phyloP scores from a whole-genome alignment of 1,139 yeast genomes.

The Geotrichum reessii region DNA sequence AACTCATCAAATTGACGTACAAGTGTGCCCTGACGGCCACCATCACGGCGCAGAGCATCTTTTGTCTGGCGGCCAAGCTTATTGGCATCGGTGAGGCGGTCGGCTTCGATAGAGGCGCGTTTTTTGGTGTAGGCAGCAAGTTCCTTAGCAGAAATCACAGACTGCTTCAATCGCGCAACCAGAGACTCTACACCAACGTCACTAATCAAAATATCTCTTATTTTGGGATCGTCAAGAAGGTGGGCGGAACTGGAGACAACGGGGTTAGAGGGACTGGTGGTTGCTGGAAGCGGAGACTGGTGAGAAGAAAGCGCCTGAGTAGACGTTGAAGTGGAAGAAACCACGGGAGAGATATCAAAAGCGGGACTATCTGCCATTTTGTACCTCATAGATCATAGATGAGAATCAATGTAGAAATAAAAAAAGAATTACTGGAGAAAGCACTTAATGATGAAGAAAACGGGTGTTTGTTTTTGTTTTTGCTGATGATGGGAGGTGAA shows the following conservation, averaged over 20 bases:
- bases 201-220: conserved; percentile 47
- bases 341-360: background rate
- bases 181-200: conserved; percentile 60
- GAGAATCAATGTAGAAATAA: too few species aligned
- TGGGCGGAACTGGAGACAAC: conserved; percentile 21
- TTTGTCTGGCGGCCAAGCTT: conserved; percentile 58
- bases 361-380: background rate
- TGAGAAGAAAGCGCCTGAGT: background rate
- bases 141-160: conserved; percentile 78
- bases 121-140: conserved; percentile 71
- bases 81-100: conserved; percentile 65
- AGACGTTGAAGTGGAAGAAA: background rate
- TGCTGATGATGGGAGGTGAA: background rate
- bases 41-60: conserved; percentile 45
- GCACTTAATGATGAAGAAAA: too few species aligned
- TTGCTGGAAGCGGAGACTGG: background rate
- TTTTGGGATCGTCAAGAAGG: conserved; percentile 44
- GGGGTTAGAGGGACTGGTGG: background rate
- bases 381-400: too few species aligned
- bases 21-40: conserved; percentile 64
- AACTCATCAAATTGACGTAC: conserved; percentile 59
- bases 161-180: conserved; percentile 67
- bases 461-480: background rate
- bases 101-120: conserved; percentile 74
- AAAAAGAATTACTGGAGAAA: too few species aligned